Percentiles rank a stretch among this genome's conserved stretches.
Evolutionary conservation across 441 rosid genomes (phyloP).

Genomic region (California macrophylla): DNA sequence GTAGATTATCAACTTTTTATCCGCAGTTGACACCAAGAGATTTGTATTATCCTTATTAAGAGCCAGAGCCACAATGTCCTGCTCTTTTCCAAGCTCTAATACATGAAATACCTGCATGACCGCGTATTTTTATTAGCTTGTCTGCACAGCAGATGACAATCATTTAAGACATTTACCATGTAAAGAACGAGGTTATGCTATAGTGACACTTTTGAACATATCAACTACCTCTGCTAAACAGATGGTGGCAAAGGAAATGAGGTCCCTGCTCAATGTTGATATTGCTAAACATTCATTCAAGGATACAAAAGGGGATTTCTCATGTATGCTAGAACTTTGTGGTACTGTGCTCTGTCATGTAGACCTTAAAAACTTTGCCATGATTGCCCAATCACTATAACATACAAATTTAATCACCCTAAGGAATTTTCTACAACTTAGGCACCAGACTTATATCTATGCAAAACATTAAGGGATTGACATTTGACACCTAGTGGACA

Average conservation of each 20-base stretch:
- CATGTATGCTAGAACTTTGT: background rate
- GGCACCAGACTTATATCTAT: background rate
- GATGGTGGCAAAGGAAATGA: background rate
- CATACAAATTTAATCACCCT: background rate
- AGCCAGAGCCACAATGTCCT: slow-evolving; percentile 80
- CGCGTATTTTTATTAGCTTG: slow-evolving; percentile 10
- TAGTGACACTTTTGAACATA: background rate
- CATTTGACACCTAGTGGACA: background rate
- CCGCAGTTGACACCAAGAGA: slow-evolving; percentile 84
- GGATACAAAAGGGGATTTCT: too few species aligned
- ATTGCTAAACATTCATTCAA: background rate
- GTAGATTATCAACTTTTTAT: slow-evolving; percentile 82
- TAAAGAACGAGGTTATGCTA: slow-evolving; percentile 3
- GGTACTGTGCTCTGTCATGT: background rate
- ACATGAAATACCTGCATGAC: slow-evolving; percentile 68
- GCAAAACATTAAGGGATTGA: background rate
- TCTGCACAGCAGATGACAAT: slow-evolving; percentile 4
- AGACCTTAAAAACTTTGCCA: background rate
- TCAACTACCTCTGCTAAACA: background rate
- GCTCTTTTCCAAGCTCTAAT: slow-evolving; percentile 54
- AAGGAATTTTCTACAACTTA: background rate
- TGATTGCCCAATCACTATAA: background rate
- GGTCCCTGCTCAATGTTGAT: background rate
- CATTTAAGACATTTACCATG: background rate
- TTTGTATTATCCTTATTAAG: slow-evolving; percentile 74